Evolutionary conservation across 176 grass and related monocot species (phyloP).

Genomic region (Carex parvula): DNA sequence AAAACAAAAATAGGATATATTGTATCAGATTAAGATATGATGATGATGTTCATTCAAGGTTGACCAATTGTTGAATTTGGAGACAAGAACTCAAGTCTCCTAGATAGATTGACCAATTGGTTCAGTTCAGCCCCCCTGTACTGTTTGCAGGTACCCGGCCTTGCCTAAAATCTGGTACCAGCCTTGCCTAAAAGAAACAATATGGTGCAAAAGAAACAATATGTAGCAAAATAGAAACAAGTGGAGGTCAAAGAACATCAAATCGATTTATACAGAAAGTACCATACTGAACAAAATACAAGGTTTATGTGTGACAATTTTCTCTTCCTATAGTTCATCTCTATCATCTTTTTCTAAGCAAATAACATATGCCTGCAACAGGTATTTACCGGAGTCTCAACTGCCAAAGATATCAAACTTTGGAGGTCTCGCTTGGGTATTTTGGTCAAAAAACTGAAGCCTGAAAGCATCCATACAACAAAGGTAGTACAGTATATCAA

Average conservation of each 20-base stretch:
- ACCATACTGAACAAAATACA: background rate
- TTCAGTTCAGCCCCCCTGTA: too few relatives aligned
- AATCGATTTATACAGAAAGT: background rate
- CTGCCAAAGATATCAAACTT: background rate
- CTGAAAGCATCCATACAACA: background rate
- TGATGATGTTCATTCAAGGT: too few relatives aligned
- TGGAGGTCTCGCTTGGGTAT: background rate
- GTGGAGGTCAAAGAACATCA: background rate
- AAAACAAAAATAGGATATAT: too few relatives aligned
- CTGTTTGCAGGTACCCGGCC: too few relatives aligned
- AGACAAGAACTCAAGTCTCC: too few relatives aligned
- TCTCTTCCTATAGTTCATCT: background rate
- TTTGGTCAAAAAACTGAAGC: background rate
- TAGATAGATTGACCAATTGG: too few relatives aligned
- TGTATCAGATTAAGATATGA: too few relatives aligned
- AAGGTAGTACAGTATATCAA: background rate
- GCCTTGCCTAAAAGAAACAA: too few relatives aligned
- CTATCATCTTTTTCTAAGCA: background rate
- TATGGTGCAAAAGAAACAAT: constrained; percentile 12
- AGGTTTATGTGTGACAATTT: background rate
- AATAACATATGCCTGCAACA: background rate
- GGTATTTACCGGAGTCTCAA: background rate
- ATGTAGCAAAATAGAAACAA: background rate
- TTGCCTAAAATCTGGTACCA: too few relatives aligned
- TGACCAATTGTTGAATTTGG: too few relatives aligned